These are phyloP conservation scores for Collybia nuda DNA, from an alignment of 768 basidiomycete species.

Conservation along the genomic window DNA sequence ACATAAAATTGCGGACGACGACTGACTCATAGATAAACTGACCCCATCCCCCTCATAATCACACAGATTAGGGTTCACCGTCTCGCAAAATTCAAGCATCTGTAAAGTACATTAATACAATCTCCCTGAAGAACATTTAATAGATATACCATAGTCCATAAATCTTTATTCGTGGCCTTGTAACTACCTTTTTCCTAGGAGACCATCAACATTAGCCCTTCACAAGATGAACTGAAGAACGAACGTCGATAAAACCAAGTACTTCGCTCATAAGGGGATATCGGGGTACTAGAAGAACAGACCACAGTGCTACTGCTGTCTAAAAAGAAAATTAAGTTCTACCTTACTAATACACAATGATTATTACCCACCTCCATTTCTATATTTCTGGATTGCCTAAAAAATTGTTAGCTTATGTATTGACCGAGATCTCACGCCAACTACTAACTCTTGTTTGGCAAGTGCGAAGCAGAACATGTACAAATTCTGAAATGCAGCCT, in stretches of 20 bases:
- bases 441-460: slow-evolving; percentile 71
- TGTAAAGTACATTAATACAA: slow-evolving; percentile 25
- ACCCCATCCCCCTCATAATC: slow-evolving; percentile 81
- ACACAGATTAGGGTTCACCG: slow-evolving; percentile 55
- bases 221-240: slow-evolving; percentile 15
- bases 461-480: slow-evolving; percentile 73
- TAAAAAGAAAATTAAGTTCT: slow-evolving; percentile 21
- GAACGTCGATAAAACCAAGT: slow-evolving; percentile 63
- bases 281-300: slow-evolving; percentile 66
- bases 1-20: background rate
- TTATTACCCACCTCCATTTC: slow-evolving; percentile 70
- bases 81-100: slow-evolving; percentile 77
- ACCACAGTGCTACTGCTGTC: slow-evolving; percentile 76
- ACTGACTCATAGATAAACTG: slow-evolving; percentile 19
- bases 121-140: background rate
- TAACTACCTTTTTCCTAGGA: slow-evolving; percentile 53
- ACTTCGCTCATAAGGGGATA: slow-evolving; percentile 69
- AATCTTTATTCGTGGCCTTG: slow-evolving; percentile 80
- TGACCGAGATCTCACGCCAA: background rate
- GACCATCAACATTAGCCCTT: slow-evolving; percentile 18
- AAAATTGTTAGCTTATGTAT: background rate
- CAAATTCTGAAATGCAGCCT: slow-evolving; percentile 58
- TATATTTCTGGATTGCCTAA: slow-evolving; percentile 70
- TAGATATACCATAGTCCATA: slow-evolving; percentile 76
- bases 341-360: background rate